These are phyloP conservation scores for Pyrenula aspistea DNA, from an alignment of 495 filamentous ascomycete species.

Conservation along the genomic window DNA sequence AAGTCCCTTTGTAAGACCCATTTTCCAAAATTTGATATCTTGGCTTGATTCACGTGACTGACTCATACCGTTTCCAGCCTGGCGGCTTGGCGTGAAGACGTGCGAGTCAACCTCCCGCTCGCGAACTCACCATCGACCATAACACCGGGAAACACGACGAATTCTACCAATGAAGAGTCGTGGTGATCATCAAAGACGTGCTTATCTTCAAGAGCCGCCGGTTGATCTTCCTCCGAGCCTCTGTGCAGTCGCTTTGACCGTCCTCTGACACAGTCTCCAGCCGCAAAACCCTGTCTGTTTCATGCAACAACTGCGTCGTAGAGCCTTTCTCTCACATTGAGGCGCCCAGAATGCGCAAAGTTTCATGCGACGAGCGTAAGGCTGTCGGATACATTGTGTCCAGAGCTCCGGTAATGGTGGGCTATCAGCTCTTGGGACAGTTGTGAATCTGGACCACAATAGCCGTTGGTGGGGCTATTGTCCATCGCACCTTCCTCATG, in stretches of 20 bases:
- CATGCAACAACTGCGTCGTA: not conserved
- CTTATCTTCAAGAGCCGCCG: not conserved
- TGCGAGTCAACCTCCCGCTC: no score
- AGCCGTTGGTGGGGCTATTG: not conserved
- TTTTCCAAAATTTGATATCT: no score
- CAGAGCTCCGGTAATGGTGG: not conserved
- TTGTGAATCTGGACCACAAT: not conserved
- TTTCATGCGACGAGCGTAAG: not conserved
- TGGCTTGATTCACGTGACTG: no score
- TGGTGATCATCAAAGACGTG: not conserved
- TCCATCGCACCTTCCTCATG: not conserved
- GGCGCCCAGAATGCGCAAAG: not conserved
- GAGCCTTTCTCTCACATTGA: not conserved
- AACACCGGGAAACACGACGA: no score
- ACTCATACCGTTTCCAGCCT: no score
- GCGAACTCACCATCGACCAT: no score
- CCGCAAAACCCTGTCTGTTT: not conserved
- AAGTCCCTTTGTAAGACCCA: no score
- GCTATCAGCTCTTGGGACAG: not conserved
- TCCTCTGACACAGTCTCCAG: not conserved
- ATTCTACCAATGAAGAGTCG: no score
- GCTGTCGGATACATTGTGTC: not conserved
- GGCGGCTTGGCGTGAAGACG: no score
- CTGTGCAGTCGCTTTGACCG: not conserved
- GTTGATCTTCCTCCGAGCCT: not conserved